Percentiles rank a stretch among this genome's conserved stretches.
These are phyloP conservation scores for Salvia splendens DNA, from an alignment of 257 asterid genomes.

Conservation along the genomic window DNA sequence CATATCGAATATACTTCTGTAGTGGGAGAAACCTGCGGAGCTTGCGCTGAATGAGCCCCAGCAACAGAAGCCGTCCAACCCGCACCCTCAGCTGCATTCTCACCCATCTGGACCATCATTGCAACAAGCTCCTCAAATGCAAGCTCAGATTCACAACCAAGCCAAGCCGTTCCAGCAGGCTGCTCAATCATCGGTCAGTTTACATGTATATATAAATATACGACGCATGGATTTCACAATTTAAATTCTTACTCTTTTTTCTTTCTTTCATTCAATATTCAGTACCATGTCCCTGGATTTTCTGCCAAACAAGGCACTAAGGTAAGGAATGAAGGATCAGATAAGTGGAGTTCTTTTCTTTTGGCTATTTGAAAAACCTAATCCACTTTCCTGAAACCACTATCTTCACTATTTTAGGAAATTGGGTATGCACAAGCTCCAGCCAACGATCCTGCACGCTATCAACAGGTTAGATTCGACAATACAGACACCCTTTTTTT, in stretches of 20 bases:
- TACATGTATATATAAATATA: not conserved
- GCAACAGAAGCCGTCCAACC: slow-evolving; percentile 55
- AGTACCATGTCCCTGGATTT: slow-evolving; percentile 65
- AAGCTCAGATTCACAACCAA: slow-evolving; percentile 56
- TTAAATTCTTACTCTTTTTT: slow-evolving; percentile 24
- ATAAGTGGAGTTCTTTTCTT: not conserved
- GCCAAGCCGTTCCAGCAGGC: slow-evolving; percentile 57
- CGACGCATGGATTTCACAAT: not conserved
- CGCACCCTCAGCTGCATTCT: slow-evolving; percentile 52
- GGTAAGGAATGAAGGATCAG: slow-evolving; percentile 39
- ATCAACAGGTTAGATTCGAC: slow-evolving; percentile 59
- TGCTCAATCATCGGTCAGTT: slow-evolving; percentile 62
- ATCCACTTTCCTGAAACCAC: not conserved
- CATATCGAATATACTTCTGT: slow-evolving; percentile 25
- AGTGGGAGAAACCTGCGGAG: slow-evolving; percentile 99
- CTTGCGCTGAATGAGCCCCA: slow-evolving; percentile 58
- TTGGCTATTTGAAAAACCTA: slow-evolving; percentile 11
- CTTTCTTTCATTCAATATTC: slow-evolving; percentile 33
- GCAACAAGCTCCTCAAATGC: slow-evolving; percentile 62
- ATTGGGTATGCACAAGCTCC: slow-evolving; percentile 49
- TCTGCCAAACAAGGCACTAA: slow-evolving; percentile 54
- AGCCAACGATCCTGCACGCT: slow-evolving; percentile 48
- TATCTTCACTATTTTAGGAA: slow-evolving; percentile 43
- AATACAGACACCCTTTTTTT: slow-evolving; percentile 6
- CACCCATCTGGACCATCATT: slow-evolving; percentile 49